phyloP scores from a whole-genome alignment of 2,329 filamentous ascomycete species.

The Colletotrichum sp. region DNA sequence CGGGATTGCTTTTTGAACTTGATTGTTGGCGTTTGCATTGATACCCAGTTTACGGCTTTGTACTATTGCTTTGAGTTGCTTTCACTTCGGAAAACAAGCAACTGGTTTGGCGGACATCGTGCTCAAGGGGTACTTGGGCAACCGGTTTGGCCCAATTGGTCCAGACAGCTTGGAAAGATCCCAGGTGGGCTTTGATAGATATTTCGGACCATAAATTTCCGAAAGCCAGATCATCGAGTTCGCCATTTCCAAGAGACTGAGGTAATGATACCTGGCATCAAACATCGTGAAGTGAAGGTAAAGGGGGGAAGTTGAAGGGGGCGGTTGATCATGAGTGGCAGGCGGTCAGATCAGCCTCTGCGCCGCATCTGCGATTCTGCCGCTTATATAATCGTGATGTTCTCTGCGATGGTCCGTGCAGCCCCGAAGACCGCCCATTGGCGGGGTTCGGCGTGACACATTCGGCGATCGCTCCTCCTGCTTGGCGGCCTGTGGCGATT shows the following conservation, averaged over 20 bases:
- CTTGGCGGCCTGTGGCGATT: neutral
- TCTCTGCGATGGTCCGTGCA: neutral
- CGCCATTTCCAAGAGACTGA: neutral
- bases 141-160: neutral
- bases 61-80: neutral
- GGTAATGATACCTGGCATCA: neutral
- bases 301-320: neutral
- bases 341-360: neutral
- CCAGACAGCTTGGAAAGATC: neutral
- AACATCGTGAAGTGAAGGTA: neutral
- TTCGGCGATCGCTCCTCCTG: neutral
- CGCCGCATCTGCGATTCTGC: neutral
- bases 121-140: neutral
- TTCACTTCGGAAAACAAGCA: neutral
- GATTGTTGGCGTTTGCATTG: neutral
- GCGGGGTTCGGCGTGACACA: neutral
- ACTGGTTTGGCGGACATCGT: neutral
- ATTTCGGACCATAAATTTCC: neutral
- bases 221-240: neutral
- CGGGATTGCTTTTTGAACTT: neutral
- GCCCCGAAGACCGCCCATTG: neutral
- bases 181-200: neutral
- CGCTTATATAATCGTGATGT: neutral
- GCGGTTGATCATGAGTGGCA: neutral
- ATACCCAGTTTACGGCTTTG: neutral